Evolutionary conservation across 345 rosid species (phyloP).

Genomic region (Aegle marmelos): DNA sequence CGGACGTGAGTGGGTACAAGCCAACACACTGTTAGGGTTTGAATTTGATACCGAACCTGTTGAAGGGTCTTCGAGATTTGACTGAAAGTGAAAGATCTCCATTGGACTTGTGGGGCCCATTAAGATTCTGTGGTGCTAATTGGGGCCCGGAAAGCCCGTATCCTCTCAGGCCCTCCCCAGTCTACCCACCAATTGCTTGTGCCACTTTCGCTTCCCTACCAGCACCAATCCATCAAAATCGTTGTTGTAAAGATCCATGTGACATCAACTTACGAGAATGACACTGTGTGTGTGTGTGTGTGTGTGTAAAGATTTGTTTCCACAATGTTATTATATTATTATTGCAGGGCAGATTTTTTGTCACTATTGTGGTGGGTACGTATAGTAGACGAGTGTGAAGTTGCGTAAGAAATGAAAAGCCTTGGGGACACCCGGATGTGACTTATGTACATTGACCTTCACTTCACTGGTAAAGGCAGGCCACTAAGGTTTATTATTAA

Average conservation of each 20-base stretch:
- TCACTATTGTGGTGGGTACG: too few species aligned
- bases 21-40: constrained; percentile 10
- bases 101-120: not conserved
- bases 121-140: not conserved
- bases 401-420: not conserved
- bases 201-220: too few species aligned
- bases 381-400: not conserved
- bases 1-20: not conserved
- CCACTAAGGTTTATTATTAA: not conserved
- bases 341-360: too few species aligned
- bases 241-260: too few species aligned
- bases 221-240: too few species aligned
- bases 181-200: too few species aligned
- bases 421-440: constrained; percentile 12
- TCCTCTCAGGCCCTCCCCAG: too few species aligned
- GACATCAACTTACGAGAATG: too few species aligned
- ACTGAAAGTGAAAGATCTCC: not conserved
- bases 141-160: not conserved
- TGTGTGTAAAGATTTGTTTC: too few species aligned
- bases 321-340: too few species aligned
- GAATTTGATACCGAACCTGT: not conserved
- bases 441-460: constrained; percentile 1
- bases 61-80: not conserved
- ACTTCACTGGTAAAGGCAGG: not conserved
- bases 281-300: too few species aligned